Base-by-base conservation (phyloP, 352 stramenopile genomes). In the Proteromonas lacertae region DNA sequence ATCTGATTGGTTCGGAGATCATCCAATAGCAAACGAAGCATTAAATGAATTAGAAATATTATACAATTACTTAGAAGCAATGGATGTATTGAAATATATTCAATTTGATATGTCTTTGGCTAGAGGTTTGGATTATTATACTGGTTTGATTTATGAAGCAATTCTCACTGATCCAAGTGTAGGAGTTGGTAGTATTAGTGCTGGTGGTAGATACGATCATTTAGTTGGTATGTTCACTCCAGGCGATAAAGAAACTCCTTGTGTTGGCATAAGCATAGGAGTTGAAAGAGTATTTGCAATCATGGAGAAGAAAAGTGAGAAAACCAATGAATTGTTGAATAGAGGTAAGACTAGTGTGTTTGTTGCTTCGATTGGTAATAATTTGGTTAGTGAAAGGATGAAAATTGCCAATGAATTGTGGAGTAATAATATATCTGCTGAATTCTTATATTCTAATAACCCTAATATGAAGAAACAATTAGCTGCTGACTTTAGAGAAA, bases 261-360 rank as follows among this genome's bases (percentile, higher is more conserved):
- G 81, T 50, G 83, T 96, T 0, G 83, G 83, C 35, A 77, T 96
- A 33, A 90, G 68, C 57, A 76, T 96, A 47, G 83, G 83, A 40
- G 93, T 96, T 38, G 83, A 96, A 55, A 70, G 83, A 40, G 86
- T 96, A 33, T 93, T 96, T 44, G 79, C 81, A 44, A 90, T 96
- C 31, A 81, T 96, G 40, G 80, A 93, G 49, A 41, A 48, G 20
- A 42, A 40, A 16, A 19, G 64, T 9, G 19, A 16, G 16, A 10
- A 20, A 6, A 35, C 18, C 7, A 25, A 26, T 1, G 2, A 18
- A 20, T 43, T 47, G 10, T 38, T 62, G 7, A 46, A 61, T 13
- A 16, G 4, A 7, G 9, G 3, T 16, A 7, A n/a, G 18, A 64
- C 75, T 26, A 59, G 87, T 46, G 76, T 93, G 36, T 62, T 91